A percentile compares a stretch with the other conserved stretches of the same genome.
These are phyloP conservation scores for Colletotrichum karsti DNA, from an alignment of 2,329 filamentous ascomycete species.

Conservation along the genomic window DNA sequence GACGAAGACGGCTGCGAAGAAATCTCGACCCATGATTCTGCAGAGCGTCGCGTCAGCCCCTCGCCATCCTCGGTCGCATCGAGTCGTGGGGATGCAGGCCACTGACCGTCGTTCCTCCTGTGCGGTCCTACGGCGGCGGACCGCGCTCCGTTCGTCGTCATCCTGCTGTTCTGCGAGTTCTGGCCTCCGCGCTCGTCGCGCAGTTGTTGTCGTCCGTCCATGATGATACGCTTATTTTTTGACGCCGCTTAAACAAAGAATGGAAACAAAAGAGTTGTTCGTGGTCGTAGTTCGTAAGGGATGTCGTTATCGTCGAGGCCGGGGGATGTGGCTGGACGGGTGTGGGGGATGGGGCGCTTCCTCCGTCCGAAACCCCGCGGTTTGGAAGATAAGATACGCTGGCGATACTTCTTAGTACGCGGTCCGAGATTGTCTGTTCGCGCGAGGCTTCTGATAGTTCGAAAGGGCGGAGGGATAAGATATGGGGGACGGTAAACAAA, in stretches of 20 bases:
- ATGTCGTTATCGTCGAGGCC: conserved; percentile 4
- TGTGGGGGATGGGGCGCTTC: conserved; percentile 22
- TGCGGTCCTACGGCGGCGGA: conserved; percentile 23
- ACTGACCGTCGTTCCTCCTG: conserved; percentile 31
- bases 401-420: conserved; percentile 19
- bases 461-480: not conserved
- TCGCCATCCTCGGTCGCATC: not conserved
- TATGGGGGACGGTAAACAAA: not conserved
- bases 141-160: conserved; percentile 19
- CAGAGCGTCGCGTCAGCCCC: conserved; percentile 16
- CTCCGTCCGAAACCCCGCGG: conserved; percentile 29
- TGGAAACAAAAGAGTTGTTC: not conserved
- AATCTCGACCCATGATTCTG: conserved; percentile 97
- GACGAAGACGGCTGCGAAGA: conserved; percentile 93
- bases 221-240: conserved; percentile 7
- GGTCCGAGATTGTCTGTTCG: conserved; percentile 29
- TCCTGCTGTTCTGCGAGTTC: conserved; percentile 33
- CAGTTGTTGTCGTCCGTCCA: conserved; percentile 27
- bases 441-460: conserved; percentile 10
- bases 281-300: conserved; percentile 1
- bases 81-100: conserved; percentile 29
- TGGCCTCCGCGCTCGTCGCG: conserved; percentile 32
- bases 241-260: not conserved
- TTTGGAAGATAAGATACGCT: conserved; percentile 29
- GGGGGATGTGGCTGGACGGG: conserved; percentile 17